A percentile compares a stretch with the other conserved stretches of the same genome.
Conservation (phyloP, 2,329 filamentous ascomycete species). For the Pezicula radicicola region DNA sequence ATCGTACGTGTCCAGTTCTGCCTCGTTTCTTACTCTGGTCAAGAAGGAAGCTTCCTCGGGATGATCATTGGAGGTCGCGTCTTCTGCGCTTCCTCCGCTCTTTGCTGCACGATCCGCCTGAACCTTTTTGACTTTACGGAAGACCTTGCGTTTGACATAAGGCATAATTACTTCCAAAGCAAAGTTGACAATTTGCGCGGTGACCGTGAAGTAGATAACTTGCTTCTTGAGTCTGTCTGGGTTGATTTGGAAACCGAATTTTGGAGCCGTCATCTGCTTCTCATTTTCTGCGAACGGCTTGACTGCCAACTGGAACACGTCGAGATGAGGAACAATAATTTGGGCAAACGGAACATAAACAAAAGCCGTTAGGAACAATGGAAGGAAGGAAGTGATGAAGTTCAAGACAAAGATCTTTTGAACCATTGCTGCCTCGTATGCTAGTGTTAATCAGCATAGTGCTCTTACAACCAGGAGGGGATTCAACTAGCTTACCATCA, state of each 20-base stretch:
- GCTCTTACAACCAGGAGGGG: background rate
- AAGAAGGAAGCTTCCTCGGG: slow-evolving; percentile 81
- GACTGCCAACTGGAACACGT: slow-evolving; percentile 74
- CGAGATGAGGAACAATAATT: slow-evolving; percentile 78
- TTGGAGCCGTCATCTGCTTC: slow-evolving; percentile 58
- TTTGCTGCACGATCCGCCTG: slow-evolving; percentile 59
- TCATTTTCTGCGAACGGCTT: slow-evolving; percentile 73
- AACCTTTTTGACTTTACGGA: slow-evolving; percentile 76
- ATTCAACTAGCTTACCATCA: slow-evolving; percentile 46
- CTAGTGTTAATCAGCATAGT: slow-evolving; percentile 33
- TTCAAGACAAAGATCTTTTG: slow-evolving; percentile 95
- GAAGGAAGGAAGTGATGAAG: slow-evolving; percentile 93
- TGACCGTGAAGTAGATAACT: slow-evolving; percentile 94
- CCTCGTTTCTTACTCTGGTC: slow-evolving; percentile 76
- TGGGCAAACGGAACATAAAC: slow-evolving; percentile 91
- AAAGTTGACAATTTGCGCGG: slow-evolving; percentile 86
- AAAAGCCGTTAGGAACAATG: slow-evolving; percentile 89
- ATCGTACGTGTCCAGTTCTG: slow-evolving; percentile 79
- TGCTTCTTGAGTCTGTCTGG: slow-evolving; percentile 80
- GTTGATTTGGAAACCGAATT: slow-evolving; percentile 74
- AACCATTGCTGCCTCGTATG: slow-evolving; percentile 79
- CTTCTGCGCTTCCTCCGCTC: slow-evolving; percentile 35
- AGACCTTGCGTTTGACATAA: slow-evolving; percentile 74
- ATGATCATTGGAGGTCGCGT: slow-evolving; percentile 56
- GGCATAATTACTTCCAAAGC: slow-evolving; percentile 82